Base-by-base conservation (phyloP, 805 yeast genomes). In the Maudiozyma serrabonitensis region DNA sequence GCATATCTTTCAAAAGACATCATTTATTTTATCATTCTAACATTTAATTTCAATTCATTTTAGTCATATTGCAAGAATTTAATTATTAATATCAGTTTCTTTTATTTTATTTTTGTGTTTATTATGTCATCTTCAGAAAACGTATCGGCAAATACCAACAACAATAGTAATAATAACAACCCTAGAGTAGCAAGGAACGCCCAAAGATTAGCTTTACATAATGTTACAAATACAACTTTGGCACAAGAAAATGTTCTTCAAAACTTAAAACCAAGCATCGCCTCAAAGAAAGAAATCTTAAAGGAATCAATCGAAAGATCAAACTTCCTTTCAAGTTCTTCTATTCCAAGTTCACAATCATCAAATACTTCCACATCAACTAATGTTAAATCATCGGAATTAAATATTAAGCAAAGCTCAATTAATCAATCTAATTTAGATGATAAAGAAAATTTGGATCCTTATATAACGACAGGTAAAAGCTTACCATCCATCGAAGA, bases 221-320 rank as follows among this genome's bases (percentile, higher is more conserved):
- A 67, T 50, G 70, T 67, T 12, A 67, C 70, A 18, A 63, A 66
- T 46, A 65, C 69, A 11, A 56, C 60, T 31, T 43, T 58, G 31
- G 51, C 59, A 5, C 60, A 60, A 34, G 64, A 62, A 18, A 58
- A 52, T 45, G 52, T 48, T 37, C 12, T 41, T 13, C 56, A 58
- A 28, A 51, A 57, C 23, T 47, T 58, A 9, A 52, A 52, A 43
- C 38, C 23, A 42, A 28, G 16, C 38, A 25, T 23, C 16, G 37
- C n/a, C 3, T 28, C 9, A 57, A 58, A n/a, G 56, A 58, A 26
- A 41, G 32, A 41, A 16, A 35, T 35, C 44, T 45, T 16, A 46
- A 50, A n/a, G 45, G 49, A 46, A 18, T 25, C 42, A 11, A 41
- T 18, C 40, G 32, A 35, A 21, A 49, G 35, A 25, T 41, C 42